Percentiles rank a stretch among this genome's conserved stretches.
Evolutionary conservation across 2,329 filamentous ascomycete species (phyloP).

Genomic region (Dothistroma pini): DNA sequence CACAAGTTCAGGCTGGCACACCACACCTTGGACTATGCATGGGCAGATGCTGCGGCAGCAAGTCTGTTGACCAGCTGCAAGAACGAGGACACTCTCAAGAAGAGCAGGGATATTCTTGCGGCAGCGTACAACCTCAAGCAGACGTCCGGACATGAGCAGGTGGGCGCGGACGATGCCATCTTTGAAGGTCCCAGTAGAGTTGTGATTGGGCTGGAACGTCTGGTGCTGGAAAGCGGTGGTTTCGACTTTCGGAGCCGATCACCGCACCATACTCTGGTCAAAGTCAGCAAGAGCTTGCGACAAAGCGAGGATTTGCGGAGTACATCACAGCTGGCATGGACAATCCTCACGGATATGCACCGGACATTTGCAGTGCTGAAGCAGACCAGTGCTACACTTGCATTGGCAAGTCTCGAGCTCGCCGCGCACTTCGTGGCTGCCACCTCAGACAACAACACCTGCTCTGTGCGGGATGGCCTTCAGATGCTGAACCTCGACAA

Average conservation of each 20-base stretch:
- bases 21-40: slow-evolving; percentile 76
- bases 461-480: slow-evolving; percentile 23
- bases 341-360: slow-evolving; percentile 83
- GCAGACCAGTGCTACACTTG: slow-evolving; percentile 80
- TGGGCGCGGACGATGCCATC: slow-evolving; percentile 75
- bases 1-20: slow-evolving; percentile 89
- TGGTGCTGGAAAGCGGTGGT: slow-evolving; percentile 86
- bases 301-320: slow-evolving; percentile 46
- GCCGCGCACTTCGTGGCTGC: slow-evolving; percentile 59
- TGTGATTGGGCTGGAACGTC: slow-evolving; percentile 83
- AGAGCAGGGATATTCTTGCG: slow-evolving; percentile 87
- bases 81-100: slow-evolving; percentile 96
- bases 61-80: slow-evolving; percentile 93
- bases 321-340: slow-evolving; percentile 61
- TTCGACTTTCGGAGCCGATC: slow-evolving; percentile 93
- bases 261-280: slow-evolving; percentile 79
- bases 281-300: slow-evolving; percentile 51
- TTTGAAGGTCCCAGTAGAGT: slow-evolving; percentile 77
- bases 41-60: slow-evolving; percentile 80
- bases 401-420: slow-evolving; percentile 76
- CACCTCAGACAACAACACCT: slow-evolving; percentile 16
- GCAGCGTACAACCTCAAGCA: slow-evolving; percentile 83
- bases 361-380: slow-evolving; percentile 91
- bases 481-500: slow-evolving; percentile 46
- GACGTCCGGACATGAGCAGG: slow-evolving; percentile 57